Evolutionary conservation across 495 filamentous ascomycete genomes (phyloP), one percentile per base, ranked within the genome.

Genomic region (Xylaria longipes): DNA sequence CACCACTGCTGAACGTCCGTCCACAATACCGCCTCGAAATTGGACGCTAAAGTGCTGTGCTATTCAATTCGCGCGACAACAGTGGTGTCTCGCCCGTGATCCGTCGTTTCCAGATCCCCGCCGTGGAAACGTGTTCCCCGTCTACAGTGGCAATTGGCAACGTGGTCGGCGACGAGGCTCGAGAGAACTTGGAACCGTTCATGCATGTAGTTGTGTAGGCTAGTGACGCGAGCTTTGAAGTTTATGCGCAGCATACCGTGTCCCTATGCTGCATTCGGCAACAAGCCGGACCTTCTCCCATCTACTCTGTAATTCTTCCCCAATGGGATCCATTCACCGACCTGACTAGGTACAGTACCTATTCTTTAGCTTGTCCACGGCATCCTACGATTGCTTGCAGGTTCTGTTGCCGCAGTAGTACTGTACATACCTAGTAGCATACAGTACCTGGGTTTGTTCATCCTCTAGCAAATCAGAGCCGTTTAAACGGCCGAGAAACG

Each of bases 211-310:
- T 15, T 60, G 20, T n/a, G 31, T 58, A 37, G 20, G 57, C 57
- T 35, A 60, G 57, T 33, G 33, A 60, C 57, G 57, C 17, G 31
- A 60, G 31, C 31, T 33, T 33, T 60, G 31, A 60, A 9, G 33
- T 33, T 60, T 33, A 60, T 37, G 56, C 12, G 31, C 29, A 33
- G 57, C 9, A n/a, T 60, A 60, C 48, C 22, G 31, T n/a, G 29
- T 39, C 48, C 12, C 65, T 56, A 67, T 63, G 22, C 60, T 27
- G n/a, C 37, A 63, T 67, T 43, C 8, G 65, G 65, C 65, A 67
- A 39, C 20, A 41, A 31, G 45, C 63, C 45, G 63, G 43, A 56
- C 48, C 33, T 41, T 39, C 48, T 29, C 65, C 33, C 48, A 31
- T 56, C 46, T 43, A n/a, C n/a, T n/a, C n/a, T n/a, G n/a, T n/a